These are phyloP conservation scores for Backusella macrospora DNA, from an alignment of 192 early-diverging fungal genomes.

Conservation along the genomic window DNA sequence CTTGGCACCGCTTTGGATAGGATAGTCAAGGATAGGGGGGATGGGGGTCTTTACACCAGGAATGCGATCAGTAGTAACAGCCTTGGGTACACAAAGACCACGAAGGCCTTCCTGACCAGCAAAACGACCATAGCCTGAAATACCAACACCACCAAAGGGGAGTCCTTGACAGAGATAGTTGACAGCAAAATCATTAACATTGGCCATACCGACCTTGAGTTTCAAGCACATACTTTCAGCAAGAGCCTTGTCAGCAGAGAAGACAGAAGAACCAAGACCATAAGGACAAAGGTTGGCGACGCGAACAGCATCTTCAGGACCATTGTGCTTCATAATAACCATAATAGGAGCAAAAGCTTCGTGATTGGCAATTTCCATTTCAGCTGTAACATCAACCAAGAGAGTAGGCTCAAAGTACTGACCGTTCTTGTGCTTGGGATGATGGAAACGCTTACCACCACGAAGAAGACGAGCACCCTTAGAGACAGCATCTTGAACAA, in stretches of 20 bases:
- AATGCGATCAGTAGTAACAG: slow-evolving; percentile 74
- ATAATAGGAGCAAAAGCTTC: slow-evolving; percentile 85
- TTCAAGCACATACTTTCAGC: slow-evolving; percentile 62
- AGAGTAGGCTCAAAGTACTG: slow-evolving; percentile 85
- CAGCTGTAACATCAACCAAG: slow-evolving; percentile 73
- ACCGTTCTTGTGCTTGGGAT: slow-evolving; percentile 73
- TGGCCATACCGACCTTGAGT: slow-evolving; percentile 77
- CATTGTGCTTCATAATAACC: slow-evolving; percentile 73
- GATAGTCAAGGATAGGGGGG: slow-evolving; percentile 78
- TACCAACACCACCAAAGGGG: slow-evolving; percentile 83
- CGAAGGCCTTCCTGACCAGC: slow-evolving; percentile 75
- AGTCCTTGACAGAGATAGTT: slow-evolving; percentile 83
- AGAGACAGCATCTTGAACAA: slow-evolving; percentile 77
- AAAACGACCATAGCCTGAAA: slow-evolving; percentile 75
- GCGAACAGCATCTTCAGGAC: slow-evolving; percentile 67
- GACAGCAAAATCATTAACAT: slow-evolving; percentile 87
- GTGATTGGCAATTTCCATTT: slow-evolving; percentile 75
- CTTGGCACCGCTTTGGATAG: slow-evolving; percentile 59
- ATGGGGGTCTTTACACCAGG: slow-evolving; percentile 73
- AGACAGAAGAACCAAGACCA: slow-evolving; percentile 81
- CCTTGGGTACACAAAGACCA: slow-evolving; percentile 67
- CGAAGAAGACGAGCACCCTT: slow-evolving; percentile 72
- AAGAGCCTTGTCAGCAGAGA: slow-evolving; percentile 65
- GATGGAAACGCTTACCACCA: slow-evolving; percentile 69
- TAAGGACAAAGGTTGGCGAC: slow-evolving; percentile 72